Percentiles rank a stretch among this genome's conserved stretches.
Conservation (phyloP, 83 land plant species). For the Diphasiastrum complanatum region DNA sequence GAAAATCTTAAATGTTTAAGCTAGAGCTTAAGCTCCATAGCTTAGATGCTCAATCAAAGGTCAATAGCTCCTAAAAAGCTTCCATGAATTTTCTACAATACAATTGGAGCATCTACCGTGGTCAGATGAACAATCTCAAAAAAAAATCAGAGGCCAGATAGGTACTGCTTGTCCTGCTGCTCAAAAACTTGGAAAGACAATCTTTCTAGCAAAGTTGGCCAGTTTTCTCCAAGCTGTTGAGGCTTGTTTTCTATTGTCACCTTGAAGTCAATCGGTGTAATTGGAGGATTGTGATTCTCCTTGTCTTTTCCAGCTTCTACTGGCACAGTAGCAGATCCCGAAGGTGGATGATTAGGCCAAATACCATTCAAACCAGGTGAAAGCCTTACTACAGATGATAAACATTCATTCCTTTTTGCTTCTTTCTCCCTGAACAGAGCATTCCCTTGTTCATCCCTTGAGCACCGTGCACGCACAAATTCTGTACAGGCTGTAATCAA, state of each 20-base stretch:
- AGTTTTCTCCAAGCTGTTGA: conserved; percentile 49
- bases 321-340: conserved; percentile 12
- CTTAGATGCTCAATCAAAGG: no score
- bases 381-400: conserved; percentile 19
- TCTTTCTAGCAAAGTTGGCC: conserved; percentile 63
- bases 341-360: conserved; percentile 28
- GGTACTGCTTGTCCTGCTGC: no score
- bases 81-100: no score
- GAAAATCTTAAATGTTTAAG: no score
- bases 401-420: conserved; percentile 15
- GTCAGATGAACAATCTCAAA: no score
- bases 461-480: conserved; percentile 37
- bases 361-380: conserved; percentile 31
- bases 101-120: no score
- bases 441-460: conserved; percentile 19
- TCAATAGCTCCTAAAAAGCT: no score
- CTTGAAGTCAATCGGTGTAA: conserved; percentile 53
- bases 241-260: conserved; percentile 57
- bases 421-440: conserved; percentile 5
- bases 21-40: no score
- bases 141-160: no score
- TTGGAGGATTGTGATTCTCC: conserved; percentile 19
- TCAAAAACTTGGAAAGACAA: conserved; percentile 34
- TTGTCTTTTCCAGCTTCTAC: conserved; percentile 14
- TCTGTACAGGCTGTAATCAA: conserved; percentile 47